Percentiles rank a stretch among this genome's conserved stretches.
These are phyloP conservation scores for Hericium erinaceus DNA, from an alignment of 768 basidiomycete species.

Conservation along the genomic window DNA sequence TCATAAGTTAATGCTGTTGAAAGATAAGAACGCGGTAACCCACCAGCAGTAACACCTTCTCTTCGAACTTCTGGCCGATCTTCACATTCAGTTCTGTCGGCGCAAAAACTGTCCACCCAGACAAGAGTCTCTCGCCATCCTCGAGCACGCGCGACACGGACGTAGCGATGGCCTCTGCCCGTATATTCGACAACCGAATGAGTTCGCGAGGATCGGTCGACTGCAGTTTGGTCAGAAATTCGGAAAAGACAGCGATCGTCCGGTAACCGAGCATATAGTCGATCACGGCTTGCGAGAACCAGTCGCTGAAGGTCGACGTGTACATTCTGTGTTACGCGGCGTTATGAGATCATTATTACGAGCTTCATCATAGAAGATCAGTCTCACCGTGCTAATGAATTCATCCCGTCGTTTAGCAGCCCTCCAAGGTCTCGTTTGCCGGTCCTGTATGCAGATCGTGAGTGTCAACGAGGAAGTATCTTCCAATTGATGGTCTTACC, in stretches of 20 bases:
- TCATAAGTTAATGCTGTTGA: conserved; percentile 3
- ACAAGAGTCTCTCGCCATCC: conserved; percentile 51
- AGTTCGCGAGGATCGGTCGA: conserved; percentile 90
- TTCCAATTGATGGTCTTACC: conserved; percentile 30
- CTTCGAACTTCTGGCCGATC: conserved; percentile 78
- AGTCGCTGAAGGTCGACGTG: conserved; percentile 86
- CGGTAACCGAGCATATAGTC: conserved; percentile 88
- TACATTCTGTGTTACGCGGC: conserved; percentile 48
- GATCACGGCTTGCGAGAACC: conserved; percentile 95
- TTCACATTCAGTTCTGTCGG: conserved; percentile 69
- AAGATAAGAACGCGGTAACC: conserved; percentile 25
- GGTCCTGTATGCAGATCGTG: conserved; percentile 40
- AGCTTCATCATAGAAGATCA: too few relatives aligned
- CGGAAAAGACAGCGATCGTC: conserved; percentile 80
- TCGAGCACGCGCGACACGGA: conserved; percentile 47
- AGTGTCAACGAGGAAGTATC: conserved; percentile 1
- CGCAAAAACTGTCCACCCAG: conserved; percentile 89
- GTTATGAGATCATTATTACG: too few relatives aligned
- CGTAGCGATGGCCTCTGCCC: conserved; percentile 88
- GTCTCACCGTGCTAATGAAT: conserved; percentile 71
- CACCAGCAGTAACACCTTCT: conserved; percentile 86
- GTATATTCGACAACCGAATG: conserved; percentile 78
- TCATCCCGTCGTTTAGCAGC: conserved; percentile 91
- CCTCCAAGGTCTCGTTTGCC: conserved; percentile 93
- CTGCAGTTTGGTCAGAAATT: conserved; percentile 82